Evolutionary conservation across 345 rosid species (phyloP), one percentile per base, ranked within the genome.

Genomic region (Noccaea bulbosa): DNA sequence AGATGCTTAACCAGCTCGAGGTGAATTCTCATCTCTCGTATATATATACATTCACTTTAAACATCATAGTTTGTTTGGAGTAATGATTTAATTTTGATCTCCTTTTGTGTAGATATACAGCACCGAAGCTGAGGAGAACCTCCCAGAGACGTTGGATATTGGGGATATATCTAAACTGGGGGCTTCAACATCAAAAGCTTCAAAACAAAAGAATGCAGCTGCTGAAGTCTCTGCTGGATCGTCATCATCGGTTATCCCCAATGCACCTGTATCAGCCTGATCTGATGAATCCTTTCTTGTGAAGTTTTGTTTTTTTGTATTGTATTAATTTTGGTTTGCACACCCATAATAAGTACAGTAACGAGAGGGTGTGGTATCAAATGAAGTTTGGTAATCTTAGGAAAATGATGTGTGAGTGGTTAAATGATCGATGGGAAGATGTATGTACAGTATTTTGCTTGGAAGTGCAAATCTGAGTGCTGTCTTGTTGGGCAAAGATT

Each of bases 1-100:
- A 93, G 78, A 93, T 93, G 98, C 83, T 93, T 24, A 81, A 71
- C 73, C 91, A 87, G 56, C 92, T 93, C 57, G 98, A 88, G 97
- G 98, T 93, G 2, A 30, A 3, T 9, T 6, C 27, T 45, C 5
- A 48, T n/a, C n/a, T n/a, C n/a, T n/a, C n/a, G n/a, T n/a, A 0
- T 45, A 14, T 43, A 16, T 22, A n/a, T n/a, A n/a, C 11, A 53
- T 2, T 37, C 35, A 3, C 44, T 35, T 37, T 3, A 17, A 6
- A 33, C 32, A 61, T 27, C 56, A 30, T 41, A 46, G 2, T 14
- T n/a, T 27, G 20, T 22, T 6, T 40, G 15, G 34, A n/a, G 48
- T 7, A 24, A 16, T 63, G 69, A 16, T 67, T 67, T 63, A 64
- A 16, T 67, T 67, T 27, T 62, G 46, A 30, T 62, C 10, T 11